Evolutionary conservation across 768 basidiomycete genomes (phyloP), one percentile per base, ranked within the genome.

Genomic region (Naganishia antarctica): DNA sequence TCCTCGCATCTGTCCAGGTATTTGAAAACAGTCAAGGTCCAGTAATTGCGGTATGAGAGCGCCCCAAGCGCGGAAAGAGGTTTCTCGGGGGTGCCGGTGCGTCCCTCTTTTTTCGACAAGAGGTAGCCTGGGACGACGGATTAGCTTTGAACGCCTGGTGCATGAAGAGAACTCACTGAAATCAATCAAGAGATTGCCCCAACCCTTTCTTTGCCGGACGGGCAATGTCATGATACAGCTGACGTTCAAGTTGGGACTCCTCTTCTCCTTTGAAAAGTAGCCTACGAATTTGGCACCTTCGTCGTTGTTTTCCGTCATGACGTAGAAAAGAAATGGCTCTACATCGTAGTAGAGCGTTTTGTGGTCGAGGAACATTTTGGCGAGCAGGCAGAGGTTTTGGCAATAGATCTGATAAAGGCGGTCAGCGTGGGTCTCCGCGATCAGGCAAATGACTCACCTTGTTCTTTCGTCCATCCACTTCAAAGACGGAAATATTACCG

Each of bases 261-360:
- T 83, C 80, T 99, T 99, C 82, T 99, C 96, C 78, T 99, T 99
- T 80, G 88, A 90, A 76, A 99, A 99, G 77, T 99, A 99, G 8
- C 96, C 96, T 60, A 99, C 88, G 73, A 99, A 99, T 60, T 89
- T 86, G 29, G 91, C 88, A 6, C 94, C 96, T 51, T 84, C 79
- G 40, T 91, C 90, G 79, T 96, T 90, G 63, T 84, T 82, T 74
- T 96, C 90, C 3, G 94, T 88, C 81, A 96, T 90, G 68, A 99
- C 93, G 77, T 99, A 99, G 80, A 99, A 99, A 48, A 99, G 80
- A 79, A 99, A 99, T 0, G 96, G 96, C 78, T 99, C 96, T 69
- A 98, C 94, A 80, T 99, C 96, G 80, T 97, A 99, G 80, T 99
- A 98, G 69, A 99, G 82, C 15, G 96, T 99, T 81, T 99, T 99